phyloP scores from a whole-genome alignment of 345 rosid species.

The Noccaea bulbosa region DNA sequence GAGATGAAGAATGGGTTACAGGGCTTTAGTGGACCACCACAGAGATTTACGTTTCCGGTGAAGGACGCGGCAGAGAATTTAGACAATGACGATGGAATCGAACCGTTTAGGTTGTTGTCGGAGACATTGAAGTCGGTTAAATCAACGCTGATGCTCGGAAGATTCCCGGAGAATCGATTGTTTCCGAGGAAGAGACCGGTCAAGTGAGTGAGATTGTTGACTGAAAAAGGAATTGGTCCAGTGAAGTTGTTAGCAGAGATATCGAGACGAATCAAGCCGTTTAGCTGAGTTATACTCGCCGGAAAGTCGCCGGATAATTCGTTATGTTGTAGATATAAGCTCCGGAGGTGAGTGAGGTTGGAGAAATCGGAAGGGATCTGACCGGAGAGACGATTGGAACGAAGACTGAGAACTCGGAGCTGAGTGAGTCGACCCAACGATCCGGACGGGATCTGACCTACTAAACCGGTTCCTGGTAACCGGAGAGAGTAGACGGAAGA shows the following conservation, averaged over 20 bases:
- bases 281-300: constrained; percentile 51
- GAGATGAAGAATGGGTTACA: constrained; percentile 78
- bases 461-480: constrained; percentile 82
- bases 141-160: constrained; percentile 56
- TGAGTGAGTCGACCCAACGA: constrained; percentile 71
- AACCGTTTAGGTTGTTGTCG: constrained; percentile 79
- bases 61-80: constrained; percentile 61
- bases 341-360: constrained; percentile 69
- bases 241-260: constrained; percentile 79
- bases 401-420: constrained; percentile 90
- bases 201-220: constrained; percentile 76
- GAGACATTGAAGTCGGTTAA: constrained; percentile 68
- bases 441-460: constrained; percentile 70
- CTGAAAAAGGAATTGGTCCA: constrained; percentile 69
- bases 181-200: constrained; percentile 65
- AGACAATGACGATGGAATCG: constrained; percentile 59
- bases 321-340: constrained; percentile 75
- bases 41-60: constrained; percentile 72
- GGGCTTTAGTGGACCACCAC: constrained; percentile 75
- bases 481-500: constrained; percentile 68
- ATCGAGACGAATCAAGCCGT: constrained; percentile 72
- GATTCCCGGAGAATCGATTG: constrained; percentile 68
- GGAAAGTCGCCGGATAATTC: constrained; percentile 73
- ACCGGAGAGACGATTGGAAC: constrained; percentile 77
- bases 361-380: constrained; percentile 85